A percentile compares a stretch with the other conserved stretches of the same genome.
Evolutionary conservation across 176 grass and related monocot genomes (phyloP).

Genomic region (Tillandsia leiboldiana): DNA sequence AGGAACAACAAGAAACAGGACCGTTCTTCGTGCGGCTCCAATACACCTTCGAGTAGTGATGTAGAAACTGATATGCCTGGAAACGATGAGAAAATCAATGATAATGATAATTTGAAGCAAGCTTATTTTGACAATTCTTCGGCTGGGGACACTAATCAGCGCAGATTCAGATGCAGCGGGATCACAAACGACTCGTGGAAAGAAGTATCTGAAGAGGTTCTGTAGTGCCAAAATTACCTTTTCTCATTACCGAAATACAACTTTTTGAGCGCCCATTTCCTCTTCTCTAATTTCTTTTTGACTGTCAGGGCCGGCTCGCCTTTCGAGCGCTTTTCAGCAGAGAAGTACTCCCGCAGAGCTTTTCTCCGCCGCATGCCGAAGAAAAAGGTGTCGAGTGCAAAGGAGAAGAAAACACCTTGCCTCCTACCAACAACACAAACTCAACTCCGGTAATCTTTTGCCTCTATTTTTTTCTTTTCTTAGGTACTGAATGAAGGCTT

Average conservation of each 20-base stretch:
- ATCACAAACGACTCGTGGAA: conserved; percentile 79
- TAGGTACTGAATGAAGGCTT: no score
- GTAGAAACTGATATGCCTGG: conserved; percentile 47
- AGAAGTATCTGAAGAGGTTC: conserved; percentile 91
- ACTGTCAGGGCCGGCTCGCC: conserved; percentile 84
- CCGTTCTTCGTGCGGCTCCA: conserved; percentile 94
- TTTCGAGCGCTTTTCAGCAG: conserved; percentile 81
- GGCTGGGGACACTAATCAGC: conserved; percentile 43
- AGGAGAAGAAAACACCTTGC: conserved; percentile 28
- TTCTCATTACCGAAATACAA: conserved; percentile 19
- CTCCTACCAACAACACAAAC: conserved; percentile 36
- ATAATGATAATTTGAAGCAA: conserved; percentile 37
- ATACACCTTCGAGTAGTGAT: conserved; percentile 80
- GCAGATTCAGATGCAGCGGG: conserved; percentile 65
- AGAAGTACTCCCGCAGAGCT: conserved; percentile 87
- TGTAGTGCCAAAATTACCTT: conserved; percentile 24
- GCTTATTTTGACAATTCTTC: conserved; percentile 50
- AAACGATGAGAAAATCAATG: conserved; percentile 49
- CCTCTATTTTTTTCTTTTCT: no score
- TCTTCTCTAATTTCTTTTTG: conserved; percentile 60
- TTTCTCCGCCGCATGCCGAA: conserved; percentile 49
- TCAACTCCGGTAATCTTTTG: conserved; percentile 27
- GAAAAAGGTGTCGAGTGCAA: conserved; percentile 21
- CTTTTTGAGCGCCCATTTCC: conserved; percentile 28
- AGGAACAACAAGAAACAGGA: conserved; percentile 62